Evolutionary conservation across 2,329 filamentous ascomycete species (phyloP).

Genomic region (Beauveria rudraprayagi): DNA sequence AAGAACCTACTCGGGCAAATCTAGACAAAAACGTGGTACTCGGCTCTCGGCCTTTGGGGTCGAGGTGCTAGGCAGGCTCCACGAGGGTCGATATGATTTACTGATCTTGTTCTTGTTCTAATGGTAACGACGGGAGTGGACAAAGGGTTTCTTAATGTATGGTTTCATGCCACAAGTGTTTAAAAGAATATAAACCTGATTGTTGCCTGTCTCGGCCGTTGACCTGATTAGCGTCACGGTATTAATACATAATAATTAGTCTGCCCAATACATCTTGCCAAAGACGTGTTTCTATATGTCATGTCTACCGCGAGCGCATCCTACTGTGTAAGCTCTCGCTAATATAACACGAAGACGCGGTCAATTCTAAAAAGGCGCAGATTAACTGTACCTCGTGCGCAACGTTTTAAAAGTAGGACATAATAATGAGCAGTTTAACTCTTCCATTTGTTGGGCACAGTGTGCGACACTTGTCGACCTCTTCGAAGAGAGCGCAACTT

Average conservation of each 20-base stretch:
- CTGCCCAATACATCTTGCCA: background rate
- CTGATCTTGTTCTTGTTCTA: slow-evolving; percentile 23
- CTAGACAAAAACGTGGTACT: slow-evolving; percentile 11
- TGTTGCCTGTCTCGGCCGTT: slow-evolving; percentile 3
- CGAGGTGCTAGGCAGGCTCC: slow-evolving; percentile 21
- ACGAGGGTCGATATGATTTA: slow-evolving; percentile 26
- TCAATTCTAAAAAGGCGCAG: too few relatives aligned
- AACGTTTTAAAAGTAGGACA: too few relatives aligned
- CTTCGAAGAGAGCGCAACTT: too few relatives aligned
- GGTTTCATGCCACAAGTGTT: slow-evolving; percentile 7
- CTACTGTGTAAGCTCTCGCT: too few relatives aligned
- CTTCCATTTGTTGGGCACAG: too few relatives aligned
- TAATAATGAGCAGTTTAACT: too few relatives aligned
- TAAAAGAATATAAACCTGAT: slow-evolving; percentile 6
- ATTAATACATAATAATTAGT: slow-evolving; percentile 9
- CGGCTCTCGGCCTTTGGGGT: slow-evolving; percentile 19
- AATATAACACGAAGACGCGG: too few relatives aligned
- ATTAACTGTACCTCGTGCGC: too few relatives aligned
- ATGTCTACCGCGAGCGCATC: too few relatives aligned
- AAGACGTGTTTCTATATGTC: too few relatives aligned
- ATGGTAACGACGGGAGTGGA: slow-evolving; percentile 26
- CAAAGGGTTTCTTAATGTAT: slow-evolving; percentile 18
- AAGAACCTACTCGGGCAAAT: background rate
- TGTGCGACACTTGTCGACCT: too few relatives aligned
- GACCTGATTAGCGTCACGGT: background rate